phyloP scores from a whole-genome alignment of 345 rosid genomes.

The Eucalyptus pumila region DNA sequence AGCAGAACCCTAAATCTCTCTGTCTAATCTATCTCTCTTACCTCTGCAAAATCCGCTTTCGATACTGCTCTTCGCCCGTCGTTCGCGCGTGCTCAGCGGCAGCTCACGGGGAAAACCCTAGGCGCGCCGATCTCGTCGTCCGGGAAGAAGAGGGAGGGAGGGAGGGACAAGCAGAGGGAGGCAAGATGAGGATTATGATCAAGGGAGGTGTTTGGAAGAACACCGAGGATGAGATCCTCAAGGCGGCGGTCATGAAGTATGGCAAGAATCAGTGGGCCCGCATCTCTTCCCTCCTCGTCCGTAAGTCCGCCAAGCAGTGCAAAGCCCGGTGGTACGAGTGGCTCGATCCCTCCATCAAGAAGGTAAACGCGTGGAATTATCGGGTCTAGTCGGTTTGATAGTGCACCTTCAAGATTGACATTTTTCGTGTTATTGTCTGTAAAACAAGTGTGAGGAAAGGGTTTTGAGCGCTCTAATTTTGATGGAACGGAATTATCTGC shows the following conservation, averaged over 20 bases:
- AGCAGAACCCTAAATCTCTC: background rate
- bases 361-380: slow-evolving; percentile 20
- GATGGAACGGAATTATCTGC: background rate
- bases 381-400: background rate
- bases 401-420: background rate
- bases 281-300: slow-evolving; percentile 92
- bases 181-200: slow-evolving; percentile 99
- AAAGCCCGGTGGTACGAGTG: slow-evolving; percentile 99
- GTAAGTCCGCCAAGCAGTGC: slow-evolving; percentile 99
- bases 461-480: background rate
- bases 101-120: background rate
- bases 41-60: background rate
- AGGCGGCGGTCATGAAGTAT: slow-evolving; percentile 98
- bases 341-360: slow-evolving; percentile 99
- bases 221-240: slow-evolving; percentile 99
- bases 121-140: background rate
- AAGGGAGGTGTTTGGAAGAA: slow-evolving; percentile 99
- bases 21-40: background rate
- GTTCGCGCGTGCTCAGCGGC: background rate
- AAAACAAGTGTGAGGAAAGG: background rate
- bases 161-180: background rate
- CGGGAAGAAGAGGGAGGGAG: background rate
- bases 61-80: background rate
- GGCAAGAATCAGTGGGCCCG: slow-evolving; percentile 99
- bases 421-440: background rate